phyloP scores from a whole-genome alignment of 352 stramenopile species.

The Globisporangium radiosum region DNA sequence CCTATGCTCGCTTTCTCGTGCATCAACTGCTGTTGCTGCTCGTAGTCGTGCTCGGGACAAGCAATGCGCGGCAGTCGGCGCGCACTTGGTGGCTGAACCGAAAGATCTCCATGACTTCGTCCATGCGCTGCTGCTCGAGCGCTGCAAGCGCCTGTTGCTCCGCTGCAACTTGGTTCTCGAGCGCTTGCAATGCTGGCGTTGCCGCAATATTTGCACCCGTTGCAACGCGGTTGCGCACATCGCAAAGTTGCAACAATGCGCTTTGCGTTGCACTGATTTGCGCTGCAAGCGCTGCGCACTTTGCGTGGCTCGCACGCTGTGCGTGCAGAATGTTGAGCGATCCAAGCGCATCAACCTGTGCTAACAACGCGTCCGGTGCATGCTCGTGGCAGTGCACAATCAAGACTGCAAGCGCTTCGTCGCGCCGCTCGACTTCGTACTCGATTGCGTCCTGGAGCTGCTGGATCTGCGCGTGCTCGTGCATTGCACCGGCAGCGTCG shows the following conservation, averaged over 20 bases:
- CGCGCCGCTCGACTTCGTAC: conserved; percentile 22
- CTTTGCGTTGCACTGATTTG: conserved; percentile 7
- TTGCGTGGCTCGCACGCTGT: conserved; percentile 8
- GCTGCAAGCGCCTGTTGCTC: conserved; percentile 15
- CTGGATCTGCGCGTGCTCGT: conserved; percentile 31
- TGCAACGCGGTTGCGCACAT: conserved; percentile 3
- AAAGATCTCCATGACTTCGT: conserved; percentile 22
- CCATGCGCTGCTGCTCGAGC: conserved; percentile 14
- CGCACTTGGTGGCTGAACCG: conserved; percentile 22
- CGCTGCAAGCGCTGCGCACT: conserved; percentile 7
- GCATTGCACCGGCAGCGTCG: conserved; percentile 15
- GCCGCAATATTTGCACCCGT: background rate
- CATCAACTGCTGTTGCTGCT: background rate
- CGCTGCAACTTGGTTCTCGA: conserved; percentile 15
- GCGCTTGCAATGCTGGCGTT: background rate
- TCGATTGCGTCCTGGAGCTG: conserved; percentile 34
- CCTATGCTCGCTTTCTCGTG: too few relatives aligned
- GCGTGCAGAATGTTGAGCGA: conserved; percentile 4
- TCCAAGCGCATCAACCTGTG: conserved; percentile 5
- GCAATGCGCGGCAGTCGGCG: conserved; percentile 2
- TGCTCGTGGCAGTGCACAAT: conserved; percentile 25
- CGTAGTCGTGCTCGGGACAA: conserved; percentile 1
- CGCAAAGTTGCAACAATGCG: background rate
- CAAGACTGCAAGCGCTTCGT: conserved; percentile 36
- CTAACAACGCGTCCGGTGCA: background rate